Base-by-base conservation (phyloP, 371 early-diverging fungal genomes). In the Actinomucor elegans region DNA sequence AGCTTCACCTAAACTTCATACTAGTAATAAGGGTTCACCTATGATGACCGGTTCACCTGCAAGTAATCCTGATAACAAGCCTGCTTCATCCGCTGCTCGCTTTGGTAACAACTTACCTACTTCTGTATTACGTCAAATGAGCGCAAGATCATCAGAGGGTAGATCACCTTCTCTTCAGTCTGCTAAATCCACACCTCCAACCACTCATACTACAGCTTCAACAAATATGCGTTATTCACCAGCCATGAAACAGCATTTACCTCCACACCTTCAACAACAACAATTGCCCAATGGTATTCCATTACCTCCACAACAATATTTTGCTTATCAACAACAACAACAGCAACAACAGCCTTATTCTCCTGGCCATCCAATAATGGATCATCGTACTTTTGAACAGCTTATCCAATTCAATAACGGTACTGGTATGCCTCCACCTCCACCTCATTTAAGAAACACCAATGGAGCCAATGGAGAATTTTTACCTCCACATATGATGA, bases 71-170 rank as follows among this genome's bases (percentile, higher is more conserved):
- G 41, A 43, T 7, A 55, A 24, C 27, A 52, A 34, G 27, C 61
- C 36, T 29, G 61, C 34, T 44, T 62, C 34, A 37, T 61, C 31
- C 53, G 59, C 37, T 27, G 45, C 44, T 18, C 61, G 71, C 23
- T 79, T 85, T 67, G 83, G 78, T 31, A 80, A 79, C 11, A 84
- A 83, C 36, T 61, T 85, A n/a, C 86, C 86, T 9, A 85, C 86
- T 5, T 82, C 84, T 23, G 86, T 85, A 11, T 69, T 83, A 35
- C 83, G 86, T 35, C 86, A 85, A 52, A 63, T 85, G 77, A 83
- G 84, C 44, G 77, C 83, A 9, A 70, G 77, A 45, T 73, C 80
- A 11, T 60, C 66, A 0, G 67, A 64, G 52, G 72, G 73, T 26
- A 65, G 52, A 42, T 71, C 75, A 2, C 72, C 72, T 11, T 67